Percentiles rank a stretch among this genome's conserved stretches.
phyloP scores from a whole-genome alignment of 192 early-diverging fungal species.

The Obelidium mucronatum region DNA sequence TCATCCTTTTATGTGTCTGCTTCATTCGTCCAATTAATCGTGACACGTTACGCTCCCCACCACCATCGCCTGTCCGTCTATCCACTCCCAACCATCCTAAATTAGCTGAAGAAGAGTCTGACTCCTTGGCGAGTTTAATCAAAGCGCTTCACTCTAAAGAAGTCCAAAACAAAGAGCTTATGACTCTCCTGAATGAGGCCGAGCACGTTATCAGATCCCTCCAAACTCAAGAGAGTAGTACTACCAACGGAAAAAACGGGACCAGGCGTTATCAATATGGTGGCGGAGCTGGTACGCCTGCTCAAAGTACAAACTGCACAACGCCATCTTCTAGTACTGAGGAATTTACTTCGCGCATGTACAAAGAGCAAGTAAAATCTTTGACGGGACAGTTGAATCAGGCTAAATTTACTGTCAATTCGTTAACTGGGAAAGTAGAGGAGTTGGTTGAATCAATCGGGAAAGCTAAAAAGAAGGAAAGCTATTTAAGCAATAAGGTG shows the following conservation, averaged over 20 bases:
- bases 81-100: not conserved
- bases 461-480: not conserved
- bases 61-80: too few relatives aligned
- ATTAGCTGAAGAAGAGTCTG: not conserved
- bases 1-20: not conserved
- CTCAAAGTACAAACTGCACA: not conserved
- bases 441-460: not conserved
- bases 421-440: not conserved
- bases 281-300: too few relatives aligned
- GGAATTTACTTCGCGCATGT: not conserved
- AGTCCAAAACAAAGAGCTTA: not conserved
- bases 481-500: not conserved
- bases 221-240: not conserved
- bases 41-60: not conserved
- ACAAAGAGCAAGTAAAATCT: not conserved
- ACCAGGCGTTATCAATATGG: not conserved
- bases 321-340: not conserved
- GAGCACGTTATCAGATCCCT: not conserved
- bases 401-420: not conserved
- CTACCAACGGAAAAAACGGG: not conserved
- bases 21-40: slow-evolving; percentile 5
- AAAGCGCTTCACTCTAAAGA: slow-evolving; percentile 1
- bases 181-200: not conserved
- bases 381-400: not conserved
- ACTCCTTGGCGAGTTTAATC: too few relatives aligned